Conservation (phyloP, 345 rosid species). For the Ailanthus altissimus region DNA sequence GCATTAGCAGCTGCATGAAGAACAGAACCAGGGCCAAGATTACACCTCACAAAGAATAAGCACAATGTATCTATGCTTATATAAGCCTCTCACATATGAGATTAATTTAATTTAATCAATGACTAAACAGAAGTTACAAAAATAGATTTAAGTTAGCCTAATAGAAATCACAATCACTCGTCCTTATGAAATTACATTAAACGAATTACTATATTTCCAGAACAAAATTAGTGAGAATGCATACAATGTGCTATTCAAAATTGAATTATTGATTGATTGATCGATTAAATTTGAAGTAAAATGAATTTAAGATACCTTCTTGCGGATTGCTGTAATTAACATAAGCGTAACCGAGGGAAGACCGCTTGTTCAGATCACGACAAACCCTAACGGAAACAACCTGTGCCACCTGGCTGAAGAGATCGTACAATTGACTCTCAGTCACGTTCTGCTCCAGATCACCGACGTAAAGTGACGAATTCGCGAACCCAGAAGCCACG, state of each 20-base stretch:
- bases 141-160: neutral
- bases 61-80: neutral
- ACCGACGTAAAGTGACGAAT: constrained; percentile 62
- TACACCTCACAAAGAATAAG: neutral
- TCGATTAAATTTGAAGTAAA: neutral
- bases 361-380: constrained; percentile 46
- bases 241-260: no score
- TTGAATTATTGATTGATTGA: neutral
- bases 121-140: neutral
- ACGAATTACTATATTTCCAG: no score
- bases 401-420: constrained; percentile 51
- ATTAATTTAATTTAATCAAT: neutral
- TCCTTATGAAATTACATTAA: no score
- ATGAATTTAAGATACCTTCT: constrained; percentile 41
- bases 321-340: constrained; percentile 58
- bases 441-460: constrained; percentile 58
- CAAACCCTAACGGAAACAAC: constrained; percentile 64
- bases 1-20: constrained; percentile 57
- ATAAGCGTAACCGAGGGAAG: constrained; percentile 71
- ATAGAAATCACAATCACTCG: no score
- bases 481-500: constrained; percentile 28
- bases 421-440: constrained; percentile 52
- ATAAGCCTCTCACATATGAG: neutral
- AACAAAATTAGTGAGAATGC: no score
- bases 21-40: constrained; percentile 4